Evolutionary conservation across 805 yeast species (phyloP), one percentile per base, ranked within the genome.

Genomic region (Starmerella kuoi): DNA sequence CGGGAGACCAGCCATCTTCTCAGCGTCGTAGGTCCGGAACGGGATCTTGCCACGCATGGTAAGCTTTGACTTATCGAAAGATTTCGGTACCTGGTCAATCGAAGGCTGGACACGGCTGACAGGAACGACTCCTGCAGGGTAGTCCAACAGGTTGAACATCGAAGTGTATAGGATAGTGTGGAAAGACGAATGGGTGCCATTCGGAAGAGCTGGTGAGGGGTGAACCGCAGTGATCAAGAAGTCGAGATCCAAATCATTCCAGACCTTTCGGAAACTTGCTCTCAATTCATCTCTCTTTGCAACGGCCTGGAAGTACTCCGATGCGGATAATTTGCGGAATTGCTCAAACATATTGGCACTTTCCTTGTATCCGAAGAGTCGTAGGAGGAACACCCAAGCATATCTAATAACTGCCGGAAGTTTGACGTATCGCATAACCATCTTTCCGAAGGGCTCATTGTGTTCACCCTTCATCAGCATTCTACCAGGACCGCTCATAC

Each of bases 81-180:
- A 54, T 9, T 40, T 38, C 12, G 64, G 64, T 24, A 63, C 46
- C 17, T 47, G 53, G 42, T 64, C 68, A 30, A 38, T 38, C 11
- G 37, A 31, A 38, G 49, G 48, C 55, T 76, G 76, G 2, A 73
- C 80, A 45, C 65, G 62, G 3, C 76, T 67, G 3, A 76, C 75
- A 0, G 84, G 85, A 27, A 78, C 51, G 1, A 69, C 68, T 34
- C 75, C 76, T 40, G 72, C 70, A 12, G 76, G 59, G 52, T 73
- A 74, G 54, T 76, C 81, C 18, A 75, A 55, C 8, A 71, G 63
- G 56, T 76, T 76, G 55, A 70, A 65, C 54, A 66, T 60, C 21
- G 72, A 65, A 3, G 84, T 76, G 58, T 79, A 79, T 5, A 70
- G 70, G 44, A 62, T 59, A 9, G 67, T 58, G 25, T 62, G 54